Conservation (phyloP, 129 eudicot species). For the Tanacetum coccineum region DNA sequence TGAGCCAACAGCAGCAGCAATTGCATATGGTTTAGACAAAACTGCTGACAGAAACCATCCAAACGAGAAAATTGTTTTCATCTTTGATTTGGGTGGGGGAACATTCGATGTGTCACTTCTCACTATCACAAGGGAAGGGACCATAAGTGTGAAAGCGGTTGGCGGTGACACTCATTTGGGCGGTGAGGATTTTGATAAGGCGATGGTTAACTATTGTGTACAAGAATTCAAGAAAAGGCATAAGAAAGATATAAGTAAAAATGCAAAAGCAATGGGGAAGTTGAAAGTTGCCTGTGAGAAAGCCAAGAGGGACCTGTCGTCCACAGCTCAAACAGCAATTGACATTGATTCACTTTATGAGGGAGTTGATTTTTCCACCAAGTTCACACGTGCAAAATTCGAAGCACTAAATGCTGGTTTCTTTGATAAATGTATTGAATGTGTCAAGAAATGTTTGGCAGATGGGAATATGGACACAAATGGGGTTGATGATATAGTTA, state of each 20-base stretch:
- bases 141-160: conserved; percentile 20
- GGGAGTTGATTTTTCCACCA: conserved; percentile 18
- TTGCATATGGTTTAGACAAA: conserved; percentile 23
- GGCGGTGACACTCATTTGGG: conserved; percentile 31
- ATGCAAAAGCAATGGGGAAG: conserved; percentile 12
- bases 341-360: conserved; percentile 16
- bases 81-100: conserved; percentile 25
- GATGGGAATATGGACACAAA: conserved; percentile 20
- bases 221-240: conserved; percentile 16
- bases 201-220: conserved; percentile 12
- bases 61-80: conserved; percentile 2
- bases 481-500: conserved; percentile 17
- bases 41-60: neutral
- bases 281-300: conserved; percentile 17
- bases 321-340: conserved; percentile 5
- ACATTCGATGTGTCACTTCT: conserved; percentile 26
- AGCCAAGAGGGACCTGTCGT: conserved; percentile 20
- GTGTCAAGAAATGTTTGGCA: conserved; percentile 15
- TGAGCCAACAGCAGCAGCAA: conserved; percentile 27
- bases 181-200: conserved; percentile 24
- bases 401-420: conserved; percentile 14
- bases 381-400: conserved; percentile 9
- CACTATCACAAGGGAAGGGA: conserved; percentile 1
- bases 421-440: conserved; percentile 10
- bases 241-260: neutral